These are phyloP conservation scores for Plasmodium yoelii DNA, from an alignment of 169 alveolate genomes.

Conservation along the genomic window DNA sequence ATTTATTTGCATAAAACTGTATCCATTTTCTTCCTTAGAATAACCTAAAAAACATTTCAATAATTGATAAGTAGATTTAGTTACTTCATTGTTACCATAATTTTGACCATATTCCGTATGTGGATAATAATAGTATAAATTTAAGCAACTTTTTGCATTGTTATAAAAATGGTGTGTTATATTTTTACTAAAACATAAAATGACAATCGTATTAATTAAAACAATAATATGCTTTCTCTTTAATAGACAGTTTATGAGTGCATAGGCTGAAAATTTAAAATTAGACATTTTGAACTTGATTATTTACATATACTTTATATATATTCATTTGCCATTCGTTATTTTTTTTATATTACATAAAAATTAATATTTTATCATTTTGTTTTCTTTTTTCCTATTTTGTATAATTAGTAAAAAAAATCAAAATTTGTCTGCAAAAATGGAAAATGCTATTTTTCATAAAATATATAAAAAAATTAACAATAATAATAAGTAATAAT, in stretches of 20 bases:
- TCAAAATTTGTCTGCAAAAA: too few relatives aligned
- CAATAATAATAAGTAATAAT: too few relatives aligned
- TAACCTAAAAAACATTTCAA: too few relatives aligned
- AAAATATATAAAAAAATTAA: too few relatives aligned
- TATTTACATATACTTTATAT: not conserved
- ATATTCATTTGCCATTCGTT: not conserved
- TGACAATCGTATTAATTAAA: slow-evolving; percentile 21
- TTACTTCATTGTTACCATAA: not conserved
- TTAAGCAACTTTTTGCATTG: slow-evolving; percentile 1
- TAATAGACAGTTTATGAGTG: slow-evolving; percentile 6
- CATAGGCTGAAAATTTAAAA: not conserved
- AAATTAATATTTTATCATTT: too few relatives aligned
- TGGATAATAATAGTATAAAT: not conserved
- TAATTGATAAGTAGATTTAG: too few relatives aligned
- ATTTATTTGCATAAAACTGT: too few relatives aligned
- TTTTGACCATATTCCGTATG: not conserved
- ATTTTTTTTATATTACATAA: not conserved
- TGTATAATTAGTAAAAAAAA: too few relatives aligned
- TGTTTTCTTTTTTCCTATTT: too few relatives aligned
- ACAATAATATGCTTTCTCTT: slow-evolving; percentile 47
- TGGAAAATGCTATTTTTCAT: too few relatives aligned
- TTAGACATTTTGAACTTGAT: slow-evolving; percentile 16
- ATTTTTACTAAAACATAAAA: slow-evolving; percentile 3
- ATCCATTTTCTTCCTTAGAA: too few relatives aligned
- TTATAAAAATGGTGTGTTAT: slow-evolving; percentile 6